Evolutionary conservation across 768 basidiomycete species (phyloP).

Genomic region (Mycena albidolilacea): DNA sequence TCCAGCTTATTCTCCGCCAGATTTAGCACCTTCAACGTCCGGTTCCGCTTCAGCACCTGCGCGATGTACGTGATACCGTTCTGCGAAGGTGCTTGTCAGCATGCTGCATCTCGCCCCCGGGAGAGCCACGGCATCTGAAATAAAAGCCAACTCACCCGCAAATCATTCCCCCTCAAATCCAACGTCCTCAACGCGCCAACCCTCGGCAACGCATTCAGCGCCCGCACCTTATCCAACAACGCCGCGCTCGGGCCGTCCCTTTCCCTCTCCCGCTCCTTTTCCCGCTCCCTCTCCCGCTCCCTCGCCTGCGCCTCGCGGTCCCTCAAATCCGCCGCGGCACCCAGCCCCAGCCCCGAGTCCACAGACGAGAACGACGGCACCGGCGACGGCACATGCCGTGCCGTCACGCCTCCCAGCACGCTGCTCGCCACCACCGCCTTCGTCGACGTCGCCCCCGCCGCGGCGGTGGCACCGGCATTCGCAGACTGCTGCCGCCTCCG

Average conservation of each 20-base stretch:
- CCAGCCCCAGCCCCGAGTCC: conserved; percentile 16
- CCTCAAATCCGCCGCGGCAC: neutral
- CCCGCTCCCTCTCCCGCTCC: neutral
- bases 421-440: conserved; percentile 68
- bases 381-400: conserved; percentile 53
- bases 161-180: conserved; percentile 94
- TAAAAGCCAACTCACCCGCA: conserved; percentile 70
- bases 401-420: conserved; percentile 67
- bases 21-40: conserved; percentile 95
- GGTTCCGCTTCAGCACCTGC: conserved; percentile 96
- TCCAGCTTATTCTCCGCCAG: conserved; percentile 96
- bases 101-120: neutral
- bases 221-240: conserved; percentile 88
- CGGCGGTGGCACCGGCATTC: conserved; percentile 50
- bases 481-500: conserved; percentile 68
- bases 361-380: neutral
- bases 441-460: conserved; percentile 52
- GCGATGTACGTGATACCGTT: conserved; percentile 91
- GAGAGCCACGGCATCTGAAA: neutral
- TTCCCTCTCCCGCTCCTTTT: conserved; percentile 42
- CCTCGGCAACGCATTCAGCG: conserved; percentile 89
- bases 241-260: conserved; percentile 77
- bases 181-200: conserved; percentile 90
- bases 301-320: neutral
- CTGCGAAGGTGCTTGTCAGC: conserved; percentile 47